Evolutionary conservation across 1,284 basidiomycete species (phyloP).

Genomic region (Trametes sp.): DNA sequence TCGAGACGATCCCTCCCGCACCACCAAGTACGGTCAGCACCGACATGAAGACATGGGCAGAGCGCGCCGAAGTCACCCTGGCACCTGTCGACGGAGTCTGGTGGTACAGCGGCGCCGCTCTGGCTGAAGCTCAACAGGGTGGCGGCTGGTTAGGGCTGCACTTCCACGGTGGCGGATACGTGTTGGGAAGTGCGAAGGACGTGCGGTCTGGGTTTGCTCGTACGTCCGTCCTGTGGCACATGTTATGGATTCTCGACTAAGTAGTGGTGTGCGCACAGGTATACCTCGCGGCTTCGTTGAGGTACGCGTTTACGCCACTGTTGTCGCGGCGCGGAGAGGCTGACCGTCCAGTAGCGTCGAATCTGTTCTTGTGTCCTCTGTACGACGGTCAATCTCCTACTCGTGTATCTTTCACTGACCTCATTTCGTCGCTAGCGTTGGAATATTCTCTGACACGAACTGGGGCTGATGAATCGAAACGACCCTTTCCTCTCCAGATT

Average conservation of each 20-base stretch:
- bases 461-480: not conserved
- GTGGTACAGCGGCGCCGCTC: conserved; percentile 11
- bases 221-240: conserved; percentile 7
- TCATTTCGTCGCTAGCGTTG: conserved; percentile 7
- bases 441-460: conserved; percentile 25
- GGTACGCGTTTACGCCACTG: conserved; percentile 3
- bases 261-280: conserved; percentile 3
- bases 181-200: conserved; percentile 25
- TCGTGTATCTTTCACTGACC: too few species aligned
- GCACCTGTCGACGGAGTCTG: conserved; percentile 23
- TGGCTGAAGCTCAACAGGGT: conserved; percentile 3
- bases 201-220: conserved; percentile 26
- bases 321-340: too few species aligned
- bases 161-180: conserved; percentile 30
- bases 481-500: conserved; percentile 25
- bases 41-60: conserved; percentile 19
- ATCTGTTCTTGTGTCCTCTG: conserved; percentile 27
- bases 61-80: conserved; percentile 8
- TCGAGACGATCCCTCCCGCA: conserved; percentile 16
- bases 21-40: conserved; percentile 5
- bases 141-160: conserved; percentile 19
- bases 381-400: not conserved
- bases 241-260: not conserved
- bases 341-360: conserved; percentile 10
- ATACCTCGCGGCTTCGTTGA: conserved; percentile 27